Percentiles rank a stretch among this genome's conserved stretches.
Evolutionary conservation across 345 rosid species (phyloP).

Genomic region (Melastoma malabathricum): DNA sequence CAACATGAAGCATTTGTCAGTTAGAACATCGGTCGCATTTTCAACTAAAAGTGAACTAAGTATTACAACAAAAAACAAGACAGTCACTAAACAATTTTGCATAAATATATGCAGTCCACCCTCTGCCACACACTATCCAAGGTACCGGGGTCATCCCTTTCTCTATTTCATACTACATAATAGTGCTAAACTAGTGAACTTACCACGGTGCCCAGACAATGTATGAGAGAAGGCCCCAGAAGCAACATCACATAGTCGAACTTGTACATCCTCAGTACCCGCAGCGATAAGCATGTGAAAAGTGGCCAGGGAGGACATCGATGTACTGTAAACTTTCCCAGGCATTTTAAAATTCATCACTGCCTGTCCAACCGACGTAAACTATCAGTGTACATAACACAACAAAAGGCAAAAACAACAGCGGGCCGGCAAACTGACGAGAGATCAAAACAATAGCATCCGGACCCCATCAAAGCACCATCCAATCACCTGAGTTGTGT

Average conservation of each 20-base stretch:
- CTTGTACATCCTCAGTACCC: slow-evolving; percentile 93
- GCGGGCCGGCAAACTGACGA: neutral
- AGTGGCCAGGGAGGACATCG: slow-evolving; percentile 81
- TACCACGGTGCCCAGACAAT: slow-evolving; percentile 94
- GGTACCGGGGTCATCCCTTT: no score
- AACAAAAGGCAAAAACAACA: slow-evolving; percentile 1
- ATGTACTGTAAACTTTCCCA: slow-evolving; percentile 80
- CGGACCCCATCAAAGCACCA: no score
- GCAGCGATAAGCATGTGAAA: slow-evolving; percentile 87
- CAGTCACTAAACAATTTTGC: no score
- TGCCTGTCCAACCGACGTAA: slow-evolving; percentile 26
- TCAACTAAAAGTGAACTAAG: no score
- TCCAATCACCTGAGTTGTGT: slow-evolving; percentile 50
- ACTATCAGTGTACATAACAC: neutral
- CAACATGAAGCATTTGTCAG: no score
- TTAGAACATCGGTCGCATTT: no score
- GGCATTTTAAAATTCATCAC: slow-evolving; percentile 87
- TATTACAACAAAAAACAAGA: no score
- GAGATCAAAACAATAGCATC: no score
- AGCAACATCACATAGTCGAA: slow-evolving; percentile 86
- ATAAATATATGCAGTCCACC: no score
- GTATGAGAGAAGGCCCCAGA: slow-evolving; percentile 90
- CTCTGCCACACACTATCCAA: no score
- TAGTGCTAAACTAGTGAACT: slow-evolving; percentile 10
- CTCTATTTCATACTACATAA: neutral